Base-by-base conservation (phyloP, 495 filamentous ascomycete genomes). In the Penicillium diatomitis region DNA sequence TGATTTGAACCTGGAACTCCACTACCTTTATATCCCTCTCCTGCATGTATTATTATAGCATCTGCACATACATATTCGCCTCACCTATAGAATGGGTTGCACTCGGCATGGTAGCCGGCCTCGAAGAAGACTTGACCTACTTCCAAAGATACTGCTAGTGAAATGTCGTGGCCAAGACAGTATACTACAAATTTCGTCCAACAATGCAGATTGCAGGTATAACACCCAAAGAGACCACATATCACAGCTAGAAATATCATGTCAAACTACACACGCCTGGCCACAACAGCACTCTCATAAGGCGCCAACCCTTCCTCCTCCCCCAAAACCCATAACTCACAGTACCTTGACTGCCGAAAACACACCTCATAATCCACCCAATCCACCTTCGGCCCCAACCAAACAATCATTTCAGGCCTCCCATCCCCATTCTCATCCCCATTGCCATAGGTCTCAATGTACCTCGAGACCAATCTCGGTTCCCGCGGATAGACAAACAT, bases 401-500 rank as follows among this genome's bases (percentile, higher is more conserved):
- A 82, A 0, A 81, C 30, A 8, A 81, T 59, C 9, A 56, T 34
- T 37, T 68, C 50, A 20, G 20, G 20, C 20, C 20, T 20, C 20
- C 20, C 20, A 20, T 1, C 20, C 2, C 20, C 20, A 20, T 20
- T 20, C 7, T 72, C 55, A 9, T 46, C 40, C 3, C 52, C 41
- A 43, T 51, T 41, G 0, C 54, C 59, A 54, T 61, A 68, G 0
- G 2, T 38, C 27, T 67, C 56, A 27, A 78, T 38, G 53, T 80
- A 81, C 38, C 61, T 69, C 2, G 44, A 44, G 5, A 81, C 46
- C 20, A 82, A 50, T 30, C 56, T 62, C 4, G 68, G 62, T 9
- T 76, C 61, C n/a, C 75, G 65, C 2, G 78, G 78, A 45, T 81
- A 82, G 8, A 81, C 70, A 61, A 79, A 78, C 61, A 82, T 58